These are phyloP conservation scores for Aspergillus neotritici DNA, from an alignment of 2,329 filamentous ascomycete genomes.

Conservation along the genomic window DNA sequence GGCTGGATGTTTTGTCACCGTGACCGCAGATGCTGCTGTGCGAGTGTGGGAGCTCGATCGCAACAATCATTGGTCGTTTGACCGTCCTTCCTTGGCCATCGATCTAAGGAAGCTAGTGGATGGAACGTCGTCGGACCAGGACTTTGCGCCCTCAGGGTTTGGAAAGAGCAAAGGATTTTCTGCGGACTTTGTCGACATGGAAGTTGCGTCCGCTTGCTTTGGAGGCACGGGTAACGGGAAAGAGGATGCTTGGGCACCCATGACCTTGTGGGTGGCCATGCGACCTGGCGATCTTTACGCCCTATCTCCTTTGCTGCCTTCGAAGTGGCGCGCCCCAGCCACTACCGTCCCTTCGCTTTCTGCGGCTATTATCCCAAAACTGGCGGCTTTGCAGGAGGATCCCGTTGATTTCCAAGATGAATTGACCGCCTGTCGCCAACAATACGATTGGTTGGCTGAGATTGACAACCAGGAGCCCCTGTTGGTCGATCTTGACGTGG, in stretches of 20 bases:
- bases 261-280: conserved; percentile 98
- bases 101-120: conserved; percentile 86
- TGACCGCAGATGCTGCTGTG: conserved; percentile 82
- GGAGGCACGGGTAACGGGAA: conserved; percentile 60
- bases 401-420: conserved; percentile 41
- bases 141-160: conserved; percentile 71
- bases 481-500: conserved; percentile 32
- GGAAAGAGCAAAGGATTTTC: conserved; percentile 77
- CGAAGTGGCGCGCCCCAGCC: conserved; percentile 73
- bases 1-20: conserved; percentile 75
- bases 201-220: conserved; percentile 85
- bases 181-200: conserved; percentile 85
- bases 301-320: conserved; percentile 80
- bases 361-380: conserved; percentile 72
- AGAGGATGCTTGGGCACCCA: conserved; percentile 74
- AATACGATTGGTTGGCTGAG: conserved; percentile 55
- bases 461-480: conserved; percentile 51
- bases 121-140: conserved; percentile 72
- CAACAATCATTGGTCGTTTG: conserved; percentile 81
- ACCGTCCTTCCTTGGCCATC: conserved; percentile 72
- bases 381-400: conserved; percentile 43
- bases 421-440: conserved; percentile 46
- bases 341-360: conserved; percentile 76
- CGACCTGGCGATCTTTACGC: conserved; percentile 88
- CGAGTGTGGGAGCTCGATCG: conserved; percentile 84